Conservation (phyloP, 1,139 yeast species). For the Pichia inconspicua region DNA sequence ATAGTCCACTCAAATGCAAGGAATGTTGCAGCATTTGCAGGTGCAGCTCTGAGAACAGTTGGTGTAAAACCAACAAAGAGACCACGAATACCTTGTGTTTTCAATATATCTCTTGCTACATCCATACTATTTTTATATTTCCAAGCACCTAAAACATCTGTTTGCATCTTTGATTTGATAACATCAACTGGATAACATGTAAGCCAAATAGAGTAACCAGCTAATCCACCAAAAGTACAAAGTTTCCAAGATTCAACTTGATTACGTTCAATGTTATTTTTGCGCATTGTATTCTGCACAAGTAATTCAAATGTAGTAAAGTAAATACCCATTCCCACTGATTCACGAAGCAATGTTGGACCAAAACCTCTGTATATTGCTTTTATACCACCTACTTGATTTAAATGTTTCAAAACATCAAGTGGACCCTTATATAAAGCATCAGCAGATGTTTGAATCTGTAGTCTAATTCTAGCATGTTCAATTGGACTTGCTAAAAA, state of each 20-base stretch:
- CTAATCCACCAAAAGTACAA: conserved; percentile 74
- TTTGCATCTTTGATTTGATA: conserved; percentile 77
- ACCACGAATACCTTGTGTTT: conserved; percentile 57
- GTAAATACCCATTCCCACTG: conserved; percentile 82
- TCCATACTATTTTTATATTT: conserved; percentile 43
- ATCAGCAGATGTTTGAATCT: conserved; percentile 47
- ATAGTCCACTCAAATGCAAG: conserved; percentile 84
- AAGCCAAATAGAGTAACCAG: conserved; percentile 84
- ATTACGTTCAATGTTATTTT: conserved; percentile 40
- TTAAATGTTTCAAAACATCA: conserved; percentile 62
- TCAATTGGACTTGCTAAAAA: conserved; percentile 87
- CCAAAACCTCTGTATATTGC: conserved; percentile 62
- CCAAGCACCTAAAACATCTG: conserved; percentile 55
- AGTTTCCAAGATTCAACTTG: conserved; percentile 82
- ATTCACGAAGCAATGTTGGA: conserved; percentile 78
- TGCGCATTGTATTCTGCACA: conserved; percentile 51
- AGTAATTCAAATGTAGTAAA: conserved; percentile 85
- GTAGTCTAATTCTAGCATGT: conserved; percentile 84
- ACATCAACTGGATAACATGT: conserved; percentile 80
- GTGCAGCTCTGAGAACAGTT: conserved; percentile 89
- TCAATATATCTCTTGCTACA: conserved; percentile 48
- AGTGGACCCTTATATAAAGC: conserved; percentile 64
- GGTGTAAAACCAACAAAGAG: conserved; percentile 86
- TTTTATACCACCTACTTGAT: conserved; percentile 43
- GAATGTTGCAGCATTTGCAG: conserved; percentile 94